Evolutionary conservation across 306 rosid species (phyloP).

Genomic region (Begonia masoniana): DNA sequence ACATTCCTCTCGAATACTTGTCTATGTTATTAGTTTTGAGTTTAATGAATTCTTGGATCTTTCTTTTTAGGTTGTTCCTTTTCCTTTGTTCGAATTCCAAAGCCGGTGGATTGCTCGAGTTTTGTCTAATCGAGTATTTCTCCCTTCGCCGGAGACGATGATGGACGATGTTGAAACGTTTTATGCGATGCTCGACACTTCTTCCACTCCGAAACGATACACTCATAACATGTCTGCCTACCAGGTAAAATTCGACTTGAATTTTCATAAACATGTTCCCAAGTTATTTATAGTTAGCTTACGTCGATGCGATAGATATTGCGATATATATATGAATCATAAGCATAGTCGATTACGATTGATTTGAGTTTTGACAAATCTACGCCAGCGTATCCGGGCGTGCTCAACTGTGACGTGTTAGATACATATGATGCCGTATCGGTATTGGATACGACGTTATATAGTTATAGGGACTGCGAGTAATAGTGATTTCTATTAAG

Average conservation of each 20-base stretch:
- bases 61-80: constrained; percentile 41
- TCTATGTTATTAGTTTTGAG: too few species aligned
- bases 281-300: too few species aligned
- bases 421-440: too few species aligned
- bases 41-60: background rate
- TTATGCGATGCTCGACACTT: constrained; percentile 21
- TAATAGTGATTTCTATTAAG: too few species aligned
- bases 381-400: too few species aligned
- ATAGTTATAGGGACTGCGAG: too few species aligned
- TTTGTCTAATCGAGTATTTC: constrained; percentile 41
- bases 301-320: too few species aligned
- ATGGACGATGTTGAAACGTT: constrained; percentile 39
- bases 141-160: constrained; percentile 63
- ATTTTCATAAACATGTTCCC: background rate
- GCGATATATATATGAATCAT: too few species aligned
- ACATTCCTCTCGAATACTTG: background rate
- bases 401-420: too few species aligned
- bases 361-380: too few species aligned
- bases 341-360: background rate
- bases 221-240: constrained; percentile 18
- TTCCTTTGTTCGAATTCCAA: constrained; percentile 45
- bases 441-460: too few species aligned
- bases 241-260: constrained; percentile 11
- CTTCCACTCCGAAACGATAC: constrained; percentile 21
- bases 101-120: constrained; percentile 72